A percentile compares a stretch with the other conserved stretches of the same genome.
phyloP scores from a whole-genome alignment of 2,329 filamentous ascomycete genomes.

The Fusarium algeriense region DNA sequence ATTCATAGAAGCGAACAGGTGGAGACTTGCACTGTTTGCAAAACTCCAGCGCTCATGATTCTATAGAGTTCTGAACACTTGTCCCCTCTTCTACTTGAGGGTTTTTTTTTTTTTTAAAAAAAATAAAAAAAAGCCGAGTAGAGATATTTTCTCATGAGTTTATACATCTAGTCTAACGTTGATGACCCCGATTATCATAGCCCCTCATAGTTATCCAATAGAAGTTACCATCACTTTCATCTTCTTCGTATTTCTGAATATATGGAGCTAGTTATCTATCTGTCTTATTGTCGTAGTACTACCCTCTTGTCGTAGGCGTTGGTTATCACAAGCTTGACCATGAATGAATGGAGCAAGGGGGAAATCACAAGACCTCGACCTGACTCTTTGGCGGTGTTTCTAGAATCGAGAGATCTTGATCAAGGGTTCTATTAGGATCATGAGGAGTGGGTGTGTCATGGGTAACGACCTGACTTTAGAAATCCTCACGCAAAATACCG shows the following conservation, averaged over 20 bases:
- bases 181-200: no score
- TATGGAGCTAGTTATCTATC: neutral
- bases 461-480: constrained; percentile 10
- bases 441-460: neutral
- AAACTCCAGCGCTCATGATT: constrained; percentile 3
- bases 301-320: neutral
- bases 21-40: neutral
- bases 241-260: neutral
- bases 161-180: neutral
- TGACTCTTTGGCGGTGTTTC: constrained; percentile 14
- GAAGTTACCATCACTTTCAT: neutral
- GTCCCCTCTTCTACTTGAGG: neutral
- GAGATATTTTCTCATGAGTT: neutral
- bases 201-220: neutral
- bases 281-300: no score
- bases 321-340: constrained; percentile 8
- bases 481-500: neutral
- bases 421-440: constrained; percentile 6
- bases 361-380: constrained; percentile 36
- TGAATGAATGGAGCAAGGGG: constrained; percentile 6
- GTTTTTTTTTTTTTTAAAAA: no score
- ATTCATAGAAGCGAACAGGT: neutral
- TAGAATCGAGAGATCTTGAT: constrained; percentile 26
- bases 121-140: neutral
- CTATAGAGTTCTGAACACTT: constrained; percentile 26